Base-by-base conservation (phyloP, 2,329 filamentous ascomycete species). In the Ascochyta fabae region DNA sequence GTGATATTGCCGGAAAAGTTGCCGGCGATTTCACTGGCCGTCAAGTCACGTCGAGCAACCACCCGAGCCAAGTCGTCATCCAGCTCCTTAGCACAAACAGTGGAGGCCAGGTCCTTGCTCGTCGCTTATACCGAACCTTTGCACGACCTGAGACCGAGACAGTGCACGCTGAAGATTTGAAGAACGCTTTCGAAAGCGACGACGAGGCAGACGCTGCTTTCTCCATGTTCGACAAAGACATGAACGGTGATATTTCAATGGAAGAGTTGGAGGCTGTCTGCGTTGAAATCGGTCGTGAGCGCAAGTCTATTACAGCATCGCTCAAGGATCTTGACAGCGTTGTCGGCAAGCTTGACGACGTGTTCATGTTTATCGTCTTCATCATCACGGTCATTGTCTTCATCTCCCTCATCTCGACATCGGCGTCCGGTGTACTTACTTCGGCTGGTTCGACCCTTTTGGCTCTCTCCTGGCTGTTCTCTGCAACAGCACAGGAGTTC, bases 191-290 rank as follows among this genome's bases (percentile, higher is more conserved):
- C 66, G 84, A 89, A 9, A 90, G 88, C 23, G 84, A 88, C 16
- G 93, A 97, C 13, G 94, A 97, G 71, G 91, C 92, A 0, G 89
- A 95, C 49, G 90, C 90, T 3, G 93, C 93, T 0, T 97, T 98
- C 68, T 82, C 83, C 65, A 93, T 97, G 81, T 97, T 97, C 65
- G 94, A 98, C 78, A 96, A 95, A 71, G 94, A 98, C 68, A 86
- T 97, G 79, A 98, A 98, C 61, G 94, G 93, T 4, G 94, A 98
- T 69, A 96, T 97, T 45, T 96, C 91, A 0, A 92, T 96, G 85
- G 92, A 96, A 68, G 94, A 97, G 73, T 84, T 98, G 22, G 93
- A 97, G 75, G 87, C 91, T 22, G 92, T 96, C 23, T 96, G 92
- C 76, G 93, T 96, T 47, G 94, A 98, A 71, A 95, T 97, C 62